phyloP scores from a whole-genome alignment of 169 alveolate species.

The Cryptosporidium felis region DNA sequence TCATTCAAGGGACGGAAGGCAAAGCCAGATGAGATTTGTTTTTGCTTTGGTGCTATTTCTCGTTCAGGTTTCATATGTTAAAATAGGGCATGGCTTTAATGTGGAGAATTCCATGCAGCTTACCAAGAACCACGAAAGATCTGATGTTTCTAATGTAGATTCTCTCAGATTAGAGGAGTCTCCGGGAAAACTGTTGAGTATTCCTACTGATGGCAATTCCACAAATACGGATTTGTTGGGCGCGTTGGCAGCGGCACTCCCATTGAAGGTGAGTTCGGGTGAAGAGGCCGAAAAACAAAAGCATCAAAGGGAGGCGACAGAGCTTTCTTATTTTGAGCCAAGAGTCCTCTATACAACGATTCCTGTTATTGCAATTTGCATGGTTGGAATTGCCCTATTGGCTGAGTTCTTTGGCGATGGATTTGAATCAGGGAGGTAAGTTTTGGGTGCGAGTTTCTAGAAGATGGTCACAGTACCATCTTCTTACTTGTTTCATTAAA shows the following conservation, averaged over 20 bases:
- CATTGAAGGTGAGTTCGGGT: neutral
- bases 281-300: neutral
- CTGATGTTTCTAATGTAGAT: neutral
- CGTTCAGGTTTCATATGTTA: neutral
- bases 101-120: slow-evolving; percentile 35
- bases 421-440: slow-evolving; percentile 63
- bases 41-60: neutral
- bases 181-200: neutral
- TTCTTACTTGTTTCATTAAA: no score
- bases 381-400: slow-evolving; percentile 55
- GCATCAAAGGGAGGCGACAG: slow-evolving; percentile 6
- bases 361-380: slow-evolving; percentile 28
- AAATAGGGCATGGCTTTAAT: slow-evolving; percentile 38
- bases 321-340: slow-evolving; percentile 61
- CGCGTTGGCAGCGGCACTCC: slow-evolving; percentile 30
- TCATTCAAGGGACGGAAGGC: neutral
- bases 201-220: neutral
- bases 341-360: slow-evolving; percentile 51
- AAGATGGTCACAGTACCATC: no score
- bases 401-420: slow-evolving; percentile 67
- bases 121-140: neutral
- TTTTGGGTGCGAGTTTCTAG: no score
- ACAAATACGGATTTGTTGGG: slow-evolving; percentile 2
- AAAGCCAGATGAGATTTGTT: neutral
- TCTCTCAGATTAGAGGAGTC: slow-evolving; percentile 16